Evolutionary conservation across 139 green algal genomes (phyloP).

Genomic region (Gonium pectorale): DNA sequence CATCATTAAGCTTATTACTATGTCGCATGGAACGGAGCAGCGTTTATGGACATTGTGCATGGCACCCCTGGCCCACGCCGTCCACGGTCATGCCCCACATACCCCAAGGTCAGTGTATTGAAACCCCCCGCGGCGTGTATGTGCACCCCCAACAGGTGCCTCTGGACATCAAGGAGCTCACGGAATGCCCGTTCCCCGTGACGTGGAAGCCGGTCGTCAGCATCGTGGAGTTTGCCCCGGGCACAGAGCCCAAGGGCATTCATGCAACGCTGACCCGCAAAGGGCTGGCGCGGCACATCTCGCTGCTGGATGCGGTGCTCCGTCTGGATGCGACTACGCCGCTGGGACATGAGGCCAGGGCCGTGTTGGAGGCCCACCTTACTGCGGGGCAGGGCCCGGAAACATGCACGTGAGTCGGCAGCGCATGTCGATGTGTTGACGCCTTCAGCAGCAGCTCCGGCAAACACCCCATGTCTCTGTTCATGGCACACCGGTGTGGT

Average conservation of each 20-base stretch:
- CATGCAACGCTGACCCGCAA: constrained; percentile 55
- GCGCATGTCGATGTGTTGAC: neutral
- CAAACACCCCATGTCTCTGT: too few species aligned
- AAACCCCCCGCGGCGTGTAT: too few species aligned
- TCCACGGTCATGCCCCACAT: too few species aligned
- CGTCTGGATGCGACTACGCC: constrained; percentile 44
- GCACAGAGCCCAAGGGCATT: constrained; percentile 33
- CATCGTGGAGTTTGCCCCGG: constrained; percentile 40
- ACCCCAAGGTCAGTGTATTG: too few species aligned
- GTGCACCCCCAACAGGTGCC: constrained; percentile 52
- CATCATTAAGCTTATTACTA: too few species aligned
- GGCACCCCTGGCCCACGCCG: too few species aligned
- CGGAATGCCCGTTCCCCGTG: constrained; percentile 56
- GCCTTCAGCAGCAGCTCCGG: too few species aligned
- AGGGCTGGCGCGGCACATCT: constrained; percentile 43
- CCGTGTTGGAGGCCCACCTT: constrained; percentile 47
- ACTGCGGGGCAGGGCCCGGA: constrained; percentile 34
- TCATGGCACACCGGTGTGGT: too few species aligned
- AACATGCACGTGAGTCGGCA: constrained; percentile 45
- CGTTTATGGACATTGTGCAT: too few species aligned
- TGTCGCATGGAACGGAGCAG: too few species aligned
- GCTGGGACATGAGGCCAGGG: constrained; percentile 43
- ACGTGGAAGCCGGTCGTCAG: constrained; percentile 57
- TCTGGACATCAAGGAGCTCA: constrained; percentile 47
- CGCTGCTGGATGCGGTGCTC: constrained; percentile 44